Evolutionary conservation across 2,329 filamentous ascomycete species (phyloP).

Genomic region (Pseudogymnoascus destructans): DNA sequence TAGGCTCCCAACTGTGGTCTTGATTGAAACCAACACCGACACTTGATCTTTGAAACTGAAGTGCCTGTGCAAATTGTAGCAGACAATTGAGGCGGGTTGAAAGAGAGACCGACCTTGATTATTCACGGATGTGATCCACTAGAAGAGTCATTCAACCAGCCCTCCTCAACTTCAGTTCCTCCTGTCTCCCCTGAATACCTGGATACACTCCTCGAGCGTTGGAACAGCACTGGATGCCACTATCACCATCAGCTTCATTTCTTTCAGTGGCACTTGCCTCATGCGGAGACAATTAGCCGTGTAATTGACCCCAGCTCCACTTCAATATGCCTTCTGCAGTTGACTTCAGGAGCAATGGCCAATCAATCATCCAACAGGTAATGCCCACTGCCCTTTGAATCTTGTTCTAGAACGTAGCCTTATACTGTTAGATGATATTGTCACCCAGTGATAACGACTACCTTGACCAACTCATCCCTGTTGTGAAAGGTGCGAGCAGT

Average conservation of each 20-base stretch:
- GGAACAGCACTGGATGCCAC: background rate
- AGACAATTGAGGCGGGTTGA: background rate
- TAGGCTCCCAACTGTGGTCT: background rate
- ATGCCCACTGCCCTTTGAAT: background rate
- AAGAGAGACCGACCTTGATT: background rate
- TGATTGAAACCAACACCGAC: background rate
- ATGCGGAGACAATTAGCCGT: background rate
- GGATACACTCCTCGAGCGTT: background rate
- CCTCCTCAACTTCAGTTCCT: background rate
- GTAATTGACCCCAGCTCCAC: background rate
- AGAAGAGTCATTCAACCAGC: background rate
- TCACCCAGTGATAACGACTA: conserved; percentile 88
- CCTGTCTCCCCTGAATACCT: background rate
- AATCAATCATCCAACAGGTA: conserved; percentile 22
- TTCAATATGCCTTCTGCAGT: conserved; percentile 14
- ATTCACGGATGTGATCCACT: background rate
- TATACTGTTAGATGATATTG: conserved; percentile 61
- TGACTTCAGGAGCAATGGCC: conserved; percentile 7
- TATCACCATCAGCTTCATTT: background rate
- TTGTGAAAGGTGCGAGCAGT: conserved; percentile 77
- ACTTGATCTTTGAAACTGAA: background rate
- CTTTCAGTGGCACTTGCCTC: background rate
- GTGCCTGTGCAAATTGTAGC: background rate
- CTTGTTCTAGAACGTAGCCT: background rate
- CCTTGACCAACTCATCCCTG: conserved; percentile 86